Conservation (phyloP, 352 stramenopile species). For the Globisporangium abappressorium region DNA sequence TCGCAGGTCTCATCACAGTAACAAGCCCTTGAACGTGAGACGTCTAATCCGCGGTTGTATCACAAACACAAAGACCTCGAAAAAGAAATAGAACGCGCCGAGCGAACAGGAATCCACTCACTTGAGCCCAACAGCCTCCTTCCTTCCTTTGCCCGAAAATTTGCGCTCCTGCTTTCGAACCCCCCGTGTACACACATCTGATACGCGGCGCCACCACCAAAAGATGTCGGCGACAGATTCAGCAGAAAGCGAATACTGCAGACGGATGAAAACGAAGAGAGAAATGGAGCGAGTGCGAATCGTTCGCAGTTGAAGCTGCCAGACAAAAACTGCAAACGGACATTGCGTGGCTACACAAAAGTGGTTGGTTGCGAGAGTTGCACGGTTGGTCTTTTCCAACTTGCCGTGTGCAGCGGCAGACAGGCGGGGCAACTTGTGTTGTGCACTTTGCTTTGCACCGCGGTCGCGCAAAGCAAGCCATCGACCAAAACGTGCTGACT, state of each 20-base stretch:
- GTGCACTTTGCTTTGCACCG: background rate
- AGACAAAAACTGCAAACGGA: background rate
- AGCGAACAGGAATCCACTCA: background rate
- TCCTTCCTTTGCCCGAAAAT: background rate
- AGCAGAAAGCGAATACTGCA: background rate
- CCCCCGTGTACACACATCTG: constrained; percentile 1
- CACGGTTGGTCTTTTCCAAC: background rate
- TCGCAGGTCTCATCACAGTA: background rate
- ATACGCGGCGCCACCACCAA: constrained; percentile 3
- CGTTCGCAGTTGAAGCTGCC: background rate
- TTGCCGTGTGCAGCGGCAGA: no score
- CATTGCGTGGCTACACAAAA: background rate
- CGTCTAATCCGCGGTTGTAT: background rate
- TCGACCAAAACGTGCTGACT: background rate
- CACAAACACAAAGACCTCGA: background rate
- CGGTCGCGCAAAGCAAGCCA: background rate
- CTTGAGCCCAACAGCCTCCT: background rate
- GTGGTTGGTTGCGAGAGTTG: background rate
- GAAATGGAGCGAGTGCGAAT: background rate
- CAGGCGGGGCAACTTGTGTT: background rate
- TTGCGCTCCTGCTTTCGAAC: background rate
- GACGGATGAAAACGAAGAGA: background rate
- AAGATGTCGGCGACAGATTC: constrained; percentile 7
- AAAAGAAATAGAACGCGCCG: background rate
- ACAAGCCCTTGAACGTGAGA: background rate